Percentiles rank a stretch among this genome's conserved stretches.
These are phyloP conservation scores for Quercus variabilis DNA, from an alignment of 306 rosid species.

Conservation along the genomic window DNA sequence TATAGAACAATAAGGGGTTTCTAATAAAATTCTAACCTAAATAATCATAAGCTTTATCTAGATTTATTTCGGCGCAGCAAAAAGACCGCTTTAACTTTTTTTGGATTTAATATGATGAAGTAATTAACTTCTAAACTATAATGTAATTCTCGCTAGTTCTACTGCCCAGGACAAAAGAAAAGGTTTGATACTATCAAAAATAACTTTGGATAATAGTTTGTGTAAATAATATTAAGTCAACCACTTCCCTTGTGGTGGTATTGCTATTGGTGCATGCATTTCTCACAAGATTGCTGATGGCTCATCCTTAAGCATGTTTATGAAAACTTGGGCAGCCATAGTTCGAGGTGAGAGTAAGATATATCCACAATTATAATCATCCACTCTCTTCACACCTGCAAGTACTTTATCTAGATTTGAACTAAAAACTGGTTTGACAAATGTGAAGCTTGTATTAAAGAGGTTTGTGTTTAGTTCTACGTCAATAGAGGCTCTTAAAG, in stretches of 20 bases:
- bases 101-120: no score
- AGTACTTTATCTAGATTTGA: not conserved
- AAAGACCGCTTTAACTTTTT: no score
- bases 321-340: slow-evolving; percentile 21
- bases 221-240: not conserved
- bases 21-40: no score
- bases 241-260: slow-evolving; percentile 25
- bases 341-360: not conserved
- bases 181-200: no score
- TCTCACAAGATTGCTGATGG: slow-evolving; percentile 34
- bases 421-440: not conserved
- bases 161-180: no score
- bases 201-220: no score
- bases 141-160: no score
- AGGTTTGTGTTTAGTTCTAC: slow-evolving; percentile 18
- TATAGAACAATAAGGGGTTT: no score
- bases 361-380: not conserved
- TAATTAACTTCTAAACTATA: no score
- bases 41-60: no score
- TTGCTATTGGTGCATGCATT: slow-evolving; percentile 17
- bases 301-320: slow-evolving; percentile 13
- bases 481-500: not conserved
- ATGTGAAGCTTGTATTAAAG: slow-evolving; percentile 5
- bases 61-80: no score
- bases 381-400: slow-evolving; percentile 5